Conservation (phyloP, 83 land plant genomes). For the Picea mariana region DNA sequence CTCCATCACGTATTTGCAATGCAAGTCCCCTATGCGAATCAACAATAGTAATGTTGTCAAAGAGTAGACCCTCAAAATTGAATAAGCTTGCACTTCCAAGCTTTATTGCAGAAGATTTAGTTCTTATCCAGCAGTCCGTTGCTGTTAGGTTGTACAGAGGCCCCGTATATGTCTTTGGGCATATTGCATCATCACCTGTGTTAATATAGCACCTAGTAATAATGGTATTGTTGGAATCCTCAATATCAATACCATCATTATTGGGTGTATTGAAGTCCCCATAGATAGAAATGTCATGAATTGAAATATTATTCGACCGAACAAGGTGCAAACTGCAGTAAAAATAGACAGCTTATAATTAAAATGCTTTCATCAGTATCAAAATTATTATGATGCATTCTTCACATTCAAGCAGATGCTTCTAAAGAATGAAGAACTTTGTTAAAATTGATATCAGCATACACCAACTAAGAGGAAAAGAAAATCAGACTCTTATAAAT, state of each 20-base stretch:
- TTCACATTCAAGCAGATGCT: not conserved
- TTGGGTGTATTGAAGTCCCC: slow-evolving; percentile 93
- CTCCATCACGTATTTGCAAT: slow-evolving; percentile 89
- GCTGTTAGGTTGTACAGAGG: slow-evolving; percentile 80
- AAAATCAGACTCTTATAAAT: not conserved
- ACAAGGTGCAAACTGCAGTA: slow-evolving; percentile 87
- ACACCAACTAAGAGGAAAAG: not conserved
- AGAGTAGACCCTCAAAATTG: slow-evolving; percentile 55
- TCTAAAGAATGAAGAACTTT: not conserved
- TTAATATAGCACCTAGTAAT: slow-evolving; percentile 75
- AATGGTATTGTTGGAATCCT: slow-evolving; percentile 82
- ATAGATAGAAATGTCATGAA: slow-evolving; percentile 67
- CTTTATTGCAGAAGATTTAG: slow-evolving; percentile 90
- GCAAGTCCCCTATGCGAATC: slow-evolving; percentile 92
- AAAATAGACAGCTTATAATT: not conserved
- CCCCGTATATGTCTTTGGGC: slow-evolving; percentile 75
- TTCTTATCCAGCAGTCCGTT: slow-evolving; percentile 73
- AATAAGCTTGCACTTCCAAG: slow-evolving; percentile 75
- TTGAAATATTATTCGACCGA: slow-evolving; percentile 51
- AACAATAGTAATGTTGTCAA: slow-evolving; percentile 70
- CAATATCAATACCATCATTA: slow-evolving; percentile 93
- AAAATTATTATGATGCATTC: not conserved
- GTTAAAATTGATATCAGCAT: not conserved
- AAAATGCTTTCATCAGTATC: not conserved
- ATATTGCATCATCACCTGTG: slow-evolving; percentile 96